Percentiles rank a stretch among this genome's conserved stretches.
phyloP scores from a whole-genome alignment of 768 basidiomycete genomes.

The Xerocomellus chrysenteron region DNA sequence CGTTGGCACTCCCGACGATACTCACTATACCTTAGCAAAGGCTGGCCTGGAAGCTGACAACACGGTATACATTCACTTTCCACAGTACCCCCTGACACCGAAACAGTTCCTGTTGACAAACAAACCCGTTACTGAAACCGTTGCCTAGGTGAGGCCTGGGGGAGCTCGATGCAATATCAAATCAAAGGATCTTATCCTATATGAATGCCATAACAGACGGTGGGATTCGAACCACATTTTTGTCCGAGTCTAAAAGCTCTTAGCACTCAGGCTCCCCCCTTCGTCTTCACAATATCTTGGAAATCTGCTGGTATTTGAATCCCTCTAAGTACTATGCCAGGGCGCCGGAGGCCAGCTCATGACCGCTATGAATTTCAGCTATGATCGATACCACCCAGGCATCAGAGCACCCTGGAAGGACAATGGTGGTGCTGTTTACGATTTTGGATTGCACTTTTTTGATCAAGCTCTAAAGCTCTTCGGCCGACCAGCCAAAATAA shows the following conservation, averaged over 20 bases:
- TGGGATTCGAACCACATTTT: slow-evolving; percentile 81
- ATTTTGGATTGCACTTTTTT: too few relatives aligned
- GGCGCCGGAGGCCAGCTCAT: too few relatives aligned
- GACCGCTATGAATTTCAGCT: too few relatives aligned
- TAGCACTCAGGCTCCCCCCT: slow-evolving; percentile 35
- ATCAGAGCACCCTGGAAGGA: too few relatives aligned
- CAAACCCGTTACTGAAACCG: slow-evolving; percentile 70
- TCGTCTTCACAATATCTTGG: slow-evolving; percentile 45
- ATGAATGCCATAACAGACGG: slow-evolving; percentile 72
- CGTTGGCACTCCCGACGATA: slow-evolving; percentile 70
- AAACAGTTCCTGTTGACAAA: slow-evolving; percentile 78
- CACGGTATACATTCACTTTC: too few relatives aligned
- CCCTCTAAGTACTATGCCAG: too few relatives aligned
- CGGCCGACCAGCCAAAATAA: too few relatives aligned
- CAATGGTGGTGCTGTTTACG: too few relatives aligned
- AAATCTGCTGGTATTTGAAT: too few relatives aligned
- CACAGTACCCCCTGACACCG: slow-evolving; percentile 13
- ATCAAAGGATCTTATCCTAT: slow-evolving; percentile 60
- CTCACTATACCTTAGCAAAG: slow-evolving; percentile 69
- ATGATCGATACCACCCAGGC: too few relatives aligned
- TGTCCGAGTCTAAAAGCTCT: slow-evolving; percentile 25
- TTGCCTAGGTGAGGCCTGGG: slow-evolving; percentile 52
- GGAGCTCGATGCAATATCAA: slow-evolving; percentile 59
- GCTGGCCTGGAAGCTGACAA: slow-evolving; percentile 7
- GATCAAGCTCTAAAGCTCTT: too few relatives aligned